Evolutionary conservation across 2,329 filamentous ascomycete genomes (phyloP), one percentile per base, ranked within the genome.

Genomic region (Colletotrichum musae): DNA sequence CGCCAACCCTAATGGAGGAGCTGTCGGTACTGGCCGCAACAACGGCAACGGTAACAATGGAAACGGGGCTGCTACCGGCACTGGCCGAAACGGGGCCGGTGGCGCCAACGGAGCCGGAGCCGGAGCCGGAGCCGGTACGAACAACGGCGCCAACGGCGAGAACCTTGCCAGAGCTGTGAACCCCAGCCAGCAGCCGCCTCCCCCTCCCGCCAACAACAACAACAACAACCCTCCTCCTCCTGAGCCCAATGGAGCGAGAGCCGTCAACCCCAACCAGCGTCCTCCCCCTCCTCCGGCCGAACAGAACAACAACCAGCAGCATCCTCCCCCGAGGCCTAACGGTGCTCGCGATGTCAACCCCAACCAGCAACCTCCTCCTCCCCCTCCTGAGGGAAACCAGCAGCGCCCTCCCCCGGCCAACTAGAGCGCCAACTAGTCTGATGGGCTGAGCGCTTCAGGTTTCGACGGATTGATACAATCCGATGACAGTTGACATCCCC

Each of bases 241-340:
- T 9, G 43, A 6, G 4, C 53, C 53, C 6, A 56, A 56, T n/a
- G 32, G 32, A 18, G 53, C 53, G 28, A 21, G 53, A 41, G 53
- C 53, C n/a, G 39, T 56, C 32, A 15, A 41, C 9, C 53, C 53
- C n/a, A 56, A 56, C 10, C 53, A 56, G 12, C 53, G 39, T 10
- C 53, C 32, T 21, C 28, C 53, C 13, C 53, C 36, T 56, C 32
- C 53, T 4, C 53, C 53, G 5, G n/a, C 28, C n/a, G 16, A 56
- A 32, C 7, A 9, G 10, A 36, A 36, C 53, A 54, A 54, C 28
- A 39, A 56, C 32, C 32, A 36, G 32, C 32, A 36, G 28, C 53
- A n/a, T 28, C 52, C 52, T 56, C 28, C 53, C 39, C 53, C 53
- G 10, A 56, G 21, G n/a, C 53, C 53, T 9, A 56, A 56, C n/a